Evolutionary conservation across 2,329 filamentous ascomycete species (phyloP).

Genomic region (Exserohilum rostratum): DNA sequence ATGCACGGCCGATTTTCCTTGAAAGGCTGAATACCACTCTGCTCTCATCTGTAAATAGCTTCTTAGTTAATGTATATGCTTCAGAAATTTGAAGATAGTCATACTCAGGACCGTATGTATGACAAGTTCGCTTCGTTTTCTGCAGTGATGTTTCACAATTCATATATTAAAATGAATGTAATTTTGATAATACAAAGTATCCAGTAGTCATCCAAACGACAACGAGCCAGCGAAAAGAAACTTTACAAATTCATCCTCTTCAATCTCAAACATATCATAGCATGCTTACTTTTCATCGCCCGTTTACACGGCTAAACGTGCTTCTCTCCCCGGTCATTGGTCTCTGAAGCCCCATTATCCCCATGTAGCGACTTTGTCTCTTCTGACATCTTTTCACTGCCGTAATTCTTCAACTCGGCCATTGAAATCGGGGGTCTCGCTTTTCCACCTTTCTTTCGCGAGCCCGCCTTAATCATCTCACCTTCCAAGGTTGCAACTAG

Average conservation of each 20-base stretch:
- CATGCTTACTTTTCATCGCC: no score
- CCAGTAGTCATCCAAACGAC: no score
- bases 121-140: no score
- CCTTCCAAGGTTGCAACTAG: conserved; percentile 62
- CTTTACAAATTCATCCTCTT: no score
- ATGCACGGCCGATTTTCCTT: neutral
- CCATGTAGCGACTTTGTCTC: conserved; percentile 15
- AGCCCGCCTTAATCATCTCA: conserved; percentile 43
- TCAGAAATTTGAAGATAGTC: neutral
- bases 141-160: no score
- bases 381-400: conserved; percentile 4
- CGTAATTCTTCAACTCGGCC: conserved; percentile 24
- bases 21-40: conserved; percentile 15
- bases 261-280: no score
- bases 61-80: neutral
- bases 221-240: no score
- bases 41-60: neutral
- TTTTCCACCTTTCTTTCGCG: conserved; percentile 17
- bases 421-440: conserved; percentile 44
- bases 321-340: conserved; percentile 9
- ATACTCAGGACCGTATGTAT: no score
- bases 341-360: conserved; percentile 15
- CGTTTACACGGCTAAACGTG: neutral
- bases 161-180: neutral
- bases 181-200: no score